Evolutionary conservation across 805 yeast species (phyloP).

Genomic region (Debaryomyces castellii): DNA sequence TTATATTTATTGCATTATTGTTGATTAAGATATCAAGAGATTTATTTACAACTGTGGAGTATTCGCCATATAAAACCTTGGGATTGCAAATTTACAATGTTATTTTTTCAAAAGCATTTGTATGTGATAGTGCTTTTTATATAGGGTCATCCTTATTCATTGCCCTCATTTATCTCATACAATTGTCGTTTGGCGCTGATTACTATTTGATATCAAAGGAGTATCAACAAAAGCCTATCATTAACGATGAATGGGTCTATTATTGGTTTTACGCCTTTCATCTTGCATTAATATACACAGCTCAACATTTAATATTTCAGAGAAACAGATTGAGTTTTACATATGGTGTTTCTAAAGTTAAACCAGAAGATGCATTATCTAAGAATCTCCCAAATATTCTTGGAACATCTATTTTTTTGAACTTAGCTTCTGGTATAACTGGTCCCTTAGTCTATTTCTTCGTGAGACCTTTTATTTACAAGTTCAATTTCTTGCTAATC

Average conservation of each 20-base stretch:
- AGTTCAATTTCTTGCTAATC: conserved; percentile 25
- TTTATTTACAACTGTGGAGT: conserved; percentile 29
- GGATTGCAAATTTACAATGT: conserved; percentile 27
- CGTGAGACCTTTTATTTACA: conserved; percentile 44
- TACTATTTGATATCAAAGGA: conserved; percentile 38
- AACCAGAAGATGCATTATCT: conserved; percentile 37
- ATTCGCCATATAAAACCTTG: conserved; percentile 30
- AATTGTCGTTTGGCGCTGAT: conserved; percentile 23
- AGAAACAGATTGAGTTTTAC: conserved; percentile 52
- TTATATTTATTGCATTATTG: conserved; percentile 26
- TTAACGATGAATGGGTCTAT: conserved; percentile 47
- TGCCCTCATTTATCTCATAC: conserved; percentile 23
- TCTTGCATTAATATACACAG: conserved; percentile 45
- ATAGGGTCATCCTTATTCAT: conserved; percentile 21
- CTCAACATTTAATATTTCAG: conserved; percentile 53
- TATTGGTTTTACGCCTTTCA: conserved; percentile 47
- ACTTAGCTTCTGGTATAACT: conserved; percentile 22
- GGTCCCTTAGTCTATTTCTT: conserved; percentile 42
- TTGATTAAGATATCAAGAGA: conserved; percentile 25
- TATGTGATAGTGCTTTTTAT: conserved; percentile 18
- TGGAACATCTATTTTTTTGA: conserved; percentile 37
- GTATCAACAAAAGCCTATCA: conserved; percentile 34
- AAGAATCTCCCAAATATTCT: conserved; percentile 27
- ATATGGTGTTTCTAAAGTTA: conserved; percentile 39
- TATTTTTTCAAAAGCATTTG: conserved; percentile 16